phyloP scores from a whole-genome alignment of 2,329 filamentous ascomycete genomes.

The Knoxdaviesia proteae region DNA sequence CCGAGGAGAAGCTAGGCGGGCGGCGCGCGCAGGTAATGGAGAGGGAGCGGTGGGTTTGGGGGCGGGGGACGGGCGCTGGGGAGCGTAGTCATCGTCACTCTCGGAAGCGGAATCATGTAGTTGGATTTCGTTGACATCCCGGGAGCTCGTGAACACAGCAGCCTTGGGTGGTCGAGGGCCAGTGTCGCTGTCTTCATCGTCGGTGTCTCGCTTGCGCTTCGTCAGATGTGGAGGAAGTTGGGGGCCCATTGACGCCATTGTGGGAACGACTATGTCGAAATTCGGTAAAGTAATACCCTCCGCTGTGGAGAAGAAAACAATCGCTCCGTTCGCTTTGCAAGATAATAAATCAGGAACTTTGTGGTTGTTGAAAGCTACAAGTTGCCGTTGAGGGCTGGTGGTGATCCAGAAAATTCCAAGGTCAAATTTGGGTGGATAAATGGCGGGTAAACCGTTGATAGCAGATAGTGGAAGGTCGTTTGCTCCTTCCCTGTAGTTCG shows the following conservation, averaged over 20 bases:
- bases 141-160: background rate
- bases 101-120: conserved; percentile 18
- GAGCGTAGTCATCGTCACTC: conserved; percentile 20
- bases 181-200: conserved; percentile 18
- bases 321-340: too few species aligned
- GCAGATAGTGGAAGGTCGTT: too few species aligned
- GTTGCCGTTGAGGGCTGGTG: too few species aligned
- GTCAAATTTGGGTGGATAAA: too few species aligned
- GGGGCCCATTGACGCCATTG: conserved; percentile 51
- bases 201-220: conserved; percentile 35
- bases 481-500: too few species aligned
- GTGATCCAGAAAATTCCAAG: too few species aligned
- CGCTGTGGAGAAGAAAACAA: too few species aligned
- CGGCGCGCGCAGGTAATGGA: background rate
- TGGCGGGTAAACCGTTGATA: too few species aligned
- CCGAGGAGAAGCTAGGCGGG: too few species aligned
- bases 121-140: conserved; percentile 27
- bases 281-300: conserved; percentile 14
- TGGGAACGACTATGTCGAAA: conserved; percentile 22
- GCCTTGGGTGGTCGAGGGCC: background rate
- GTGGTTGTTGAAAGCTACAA: too few species aligned
- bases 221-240: conserved; percentile 45
- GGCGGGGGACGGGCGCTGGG: conserved; percentile 11
- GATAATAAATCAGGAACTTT: too few species aligned
- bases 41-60: conserved; percentile 1